Conservation (phyloP, 2,329 filamentous ascomycete genomes). For the Calonectria multiphialidica region DNA sequence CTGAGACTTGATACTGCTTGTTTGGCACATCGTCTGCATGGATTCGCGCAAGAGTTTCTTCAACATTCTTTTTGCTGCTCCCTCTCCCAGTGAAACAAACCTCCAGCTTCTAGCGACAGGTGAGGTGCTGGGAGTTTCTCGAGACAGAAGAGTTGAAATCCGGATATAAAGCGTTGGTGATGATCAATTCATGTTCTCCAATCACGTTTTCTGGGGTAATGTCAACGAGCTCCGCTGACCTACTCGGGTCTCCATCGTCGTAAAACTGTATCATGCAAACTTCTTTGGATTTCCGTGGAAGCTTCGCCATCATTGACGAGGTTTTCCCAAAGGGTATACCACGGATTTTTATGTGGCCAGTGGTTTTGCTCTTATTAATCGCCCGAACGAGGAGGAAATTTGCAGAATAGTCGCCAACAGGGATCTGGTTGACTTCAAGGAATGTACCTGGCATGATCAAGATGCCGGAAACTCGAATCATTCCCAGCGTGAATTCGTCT, state of each 20-base stretch:
- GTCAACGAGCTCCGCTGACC: conserved; percentile 52
- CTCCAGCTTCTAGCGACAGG: conserved; percentile 64
- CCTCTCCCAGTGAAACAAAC: conserved; percentile 40
- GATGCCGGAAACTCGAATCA: conserved; percentile 17
- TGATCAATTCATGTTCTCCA: conserved; percentile 55
- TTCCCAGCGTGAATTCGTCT: conserved; percentile 40
- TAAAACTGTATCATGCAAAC: conserved; percentile 55
- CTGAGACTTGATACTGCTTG: conserved; percentile 41
- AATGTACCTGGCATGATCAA: conserved; percentile 41
- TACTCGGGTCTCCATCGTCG: conserved; percentile 47
- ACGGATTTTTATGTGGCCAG: conserved; percentile 46
- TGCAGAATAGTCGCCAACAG: conserved; percentile 41
- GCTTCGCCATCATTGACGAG: conserved; percentile 49
- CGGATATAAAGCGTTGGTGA: conserved; percentile 68
- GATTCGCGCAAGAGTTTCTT: conserved; percentile 53
- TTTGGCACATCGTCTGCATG: conserved; percentile 46
- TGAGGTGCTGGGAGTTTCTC: conserved; percentile 52
- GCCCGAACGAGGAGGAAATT: conserved; percentile 56
- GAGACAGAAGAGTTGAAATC: conserved; percentile 45
- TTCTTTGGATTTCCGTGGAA: conserved; percentile 57
- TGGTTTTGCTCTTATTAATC: conserved; percentile 49
- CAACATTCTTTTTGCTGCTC: conserved; percentile 40
- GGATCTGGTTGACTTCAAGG: conserved; percentile 43
- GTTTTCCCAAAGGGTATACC: conserved; percentile 55
- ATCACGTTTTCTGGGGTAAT: conserved; percentile 54